phyloP scores from a whole-genome alignment of 2,329 filamentous ascomycete species.

The Scopulariopsis brevicaulis region DNA sequence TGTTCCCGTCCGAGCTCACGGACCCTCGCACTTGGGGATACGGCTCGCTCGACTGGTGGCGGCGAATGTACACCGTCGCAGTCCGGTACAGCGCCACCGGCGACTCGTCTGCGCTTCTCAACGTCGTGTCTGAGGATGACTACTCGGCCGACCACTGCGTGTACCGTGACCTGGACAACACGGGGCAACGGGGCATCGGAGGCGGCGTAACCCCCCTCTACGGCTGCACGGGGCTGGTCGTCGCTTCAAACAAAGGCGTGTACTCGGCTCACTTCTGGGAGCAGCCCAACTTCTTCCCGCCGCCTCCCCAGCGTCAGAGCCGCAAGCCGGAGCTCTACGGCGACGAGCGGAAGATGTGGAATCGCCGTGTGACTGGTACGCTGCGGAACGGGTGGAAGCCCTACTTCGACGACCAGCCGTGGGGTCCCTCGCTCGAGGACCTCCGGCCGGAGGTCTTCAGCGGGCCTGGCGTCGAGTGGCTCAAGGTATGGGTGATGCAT shows the following conservation, averaged over 20 bases:
- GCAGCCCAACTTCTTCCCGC: background rate
- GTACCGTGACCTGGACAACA: background rate
- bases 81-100: constrained; percentile 7
- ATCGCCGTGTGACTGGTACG: background rate
- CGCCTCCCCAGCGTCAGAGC: background rate
- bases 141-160: background rate
- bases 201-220: background rate
- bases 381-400: background rate
- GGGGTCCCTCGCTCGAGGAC: background rate
- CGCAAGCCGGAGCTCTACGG: background rate
- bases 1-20: background rate
- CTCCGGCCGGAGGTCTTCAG: background rate
- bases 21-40: background rate
- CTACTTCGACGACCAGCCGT: background rate
- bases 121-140: background rate
- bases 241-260: background rate
- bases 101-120: background rate
- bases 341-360: background rate
- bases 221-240: background rate
- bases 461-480: background rate
- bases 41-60: constrained; percentile 13
- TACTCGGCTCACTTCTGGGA: constrained; percentile 4
- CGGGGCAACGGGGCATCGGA: background rate
- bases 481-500: background rate
- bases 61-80: constrained; percentile 26